phyloP scores from a whole-genome alignment of 2,329 filamentous ascomycete species.

The Cercospora sesami region DNA sequence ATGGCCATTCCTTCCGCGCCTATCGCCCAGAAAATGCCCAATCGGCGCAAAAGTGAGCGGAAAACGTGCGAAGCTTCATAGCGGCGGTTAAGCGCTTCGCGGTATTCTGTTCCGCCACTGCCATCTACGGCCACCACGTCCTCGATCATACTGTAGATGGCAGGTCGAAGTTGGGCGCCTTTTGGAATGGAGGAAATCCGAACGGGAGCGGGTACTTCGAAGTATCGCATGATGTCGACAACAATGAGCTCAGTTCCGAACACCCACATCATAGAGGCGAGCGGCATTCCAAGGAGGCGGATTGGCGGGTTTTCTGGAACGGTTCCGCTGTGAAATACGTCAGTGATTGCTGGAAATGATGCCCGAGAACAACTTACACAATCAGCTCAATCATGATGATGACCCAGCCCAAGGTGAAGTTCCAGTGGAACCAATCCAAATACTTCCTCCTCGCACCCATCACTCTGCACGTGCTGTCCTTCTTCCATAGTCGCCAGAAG shows the following conservation, averaged over 20 bases:
- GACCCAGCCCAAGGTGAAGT: slow-evolving; percentile 56
- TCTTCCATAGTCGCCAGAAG: slow-evolving; percentile 52
- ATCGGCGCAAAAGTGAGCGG: slow-evolving; percentile 53
- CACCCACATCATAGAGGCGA: slow-evolving; percentile 53
- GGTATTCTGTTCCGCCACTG: slow-evolving; percentile 54
- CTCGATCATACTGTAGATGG: slow-evolving; percentile 57
- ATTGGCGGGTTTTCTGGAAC: slow-evolving; percentile 51
- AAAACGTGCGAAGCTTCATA: slow-evolving; percentile 57
- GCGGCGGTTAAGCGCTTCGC: slow-evolving; percentile 53
- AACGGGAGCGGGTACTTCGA: slow-evolving; percentile 49
- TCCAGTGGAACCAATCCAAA: slow-evolving; percentile 61
- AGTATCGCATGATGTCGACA: slow-evolving; percentile 51
- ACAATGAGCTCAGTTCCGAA: slow-evolving; percentile 54
- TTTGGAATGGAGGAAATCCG: slow-evolving; percentile 55
- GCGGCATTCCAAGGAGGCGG: slow-evolving; percentile 55
- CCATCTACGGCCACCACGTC: slow-evolving; percentile 57
- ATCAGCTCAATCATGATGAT: slow-evolving; percentile 59
- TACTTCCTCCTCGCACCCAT: slow-evolving; percentile 49
- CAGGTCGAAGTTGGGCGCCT: slow-evolving; percentile 53
- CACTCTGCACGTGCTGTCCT: slow-evolving; percentile 54
- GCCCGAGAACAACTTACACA: slow-evolving; percentile 40
- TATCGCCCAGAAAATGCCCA: slow-evolving; percentile 56
- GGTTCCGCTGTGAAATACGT: slow-evolving; percentile 43
- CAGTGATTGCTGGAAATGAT: slow-evolving; percentile 15
- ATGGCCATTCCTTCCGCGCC: slow-evolving; percentile 45